Base-by-base conservation (phyloP, 495 filamentous ascomycete species). In the Aspergillus cristatus region DNA sequence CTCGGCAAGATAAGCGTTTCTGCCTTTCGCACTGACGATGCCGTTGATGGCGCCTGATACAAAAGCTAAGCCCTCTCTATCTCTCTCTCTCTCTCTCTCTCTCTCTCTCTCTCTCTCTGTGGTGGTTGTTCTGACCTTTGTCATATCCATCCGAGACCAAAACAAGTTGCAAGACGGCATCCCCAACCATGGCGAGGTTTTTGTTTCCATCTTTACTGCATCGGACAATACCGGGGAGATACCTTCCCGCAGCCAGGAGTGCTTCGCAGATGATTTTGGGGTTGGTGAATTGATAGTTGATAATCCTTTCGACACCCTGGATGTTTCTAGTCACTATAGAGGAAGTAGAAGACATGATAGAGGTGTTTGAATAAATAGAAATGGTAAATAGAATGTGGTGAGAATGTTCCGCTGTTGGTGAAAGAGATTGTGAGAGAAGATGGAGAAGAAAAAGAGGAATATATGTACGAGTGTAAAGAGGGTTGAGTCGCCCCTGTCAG, bases 141-240 rank as follows among this genome's bases (percentile, higher is more conserved):
- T 26, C 11, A 11, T 26, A 26, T 26, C 11, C 24, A 26, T 38
- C 10, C 25, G 15, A 10, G 7, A 18, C 13, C 16, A 35, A 20
- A 32, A 32, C 15, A 13, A 40, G 5, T 7, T 13, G 31, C 15
- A 40, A 22, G 14, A 40, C 17, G 15, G 37, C 37, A 33, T 25
- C 37, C 11, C 37, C 37, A 2, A 22, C 14, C 17, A 40, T 15
- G 14, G 37, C 37, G 11, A 38, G 35, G 15, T 17, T 20, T 32
- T 37, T 43, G 22, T 43, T 26, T 26, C 24, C 24, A 11, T 6
- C 11, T 6, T 6, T 6, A 26, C 24, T 11, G n/a, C n/a, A n/a
- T 6, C 6, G 6, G 6, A 74, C 74, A 1, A 26, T 26, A 6
- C 24, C 24, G 24, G 24, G 24, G 11, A 26, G 6, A 11, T 26